phyloP scores from a whole-genome alignment of 441 rosid species.

The Pelargonium exstipulatum region DNA sequence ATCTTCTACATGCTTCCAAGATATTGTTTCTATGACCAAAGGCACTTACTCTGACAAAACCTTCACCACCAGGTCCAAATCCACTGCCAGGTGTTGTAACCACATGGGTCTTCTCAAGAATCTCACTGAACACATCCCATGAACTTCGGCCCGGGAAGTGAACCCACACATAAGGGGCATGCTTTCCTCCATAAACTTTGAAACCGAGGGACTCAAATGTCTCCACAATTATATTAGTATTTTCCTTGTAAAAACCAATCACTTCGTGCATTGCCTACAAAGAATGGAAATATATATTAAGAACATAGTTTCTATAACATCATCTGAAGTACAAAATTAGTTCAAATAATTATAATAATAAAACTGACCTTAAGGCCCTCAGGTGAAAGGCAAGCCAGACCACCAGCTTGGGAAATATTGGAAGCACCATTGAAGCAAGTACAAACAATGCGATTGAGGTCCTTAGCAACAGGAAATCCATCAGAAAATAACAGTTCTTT shows the following conservation, averaged over 20 bases:
- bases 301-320: neutral
- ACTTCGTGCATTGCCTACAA: slow-evolving; percentile 78
- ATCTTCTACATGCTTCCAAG: slow-evolving; percentile 90
- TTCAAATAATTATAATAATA: no score
- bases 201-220: slow-evolving; percentile 81
- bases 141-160: slow-evolving; percentile 93
- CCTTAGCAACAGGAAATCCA: slow-evolving; percentile 86
- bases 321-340: neutral
- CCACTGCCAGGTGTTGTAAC: slow-evolving; percentile 96
- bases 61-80: slow-evolving; percentile 96
- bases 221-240: slow-evolving; percentile 65
- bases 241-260: slow-evolving; percentile 89
- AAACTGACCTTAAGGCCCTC: slow-evolving; percentile 72
- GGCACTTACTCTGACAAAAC: slow-evolving; percentile 83
- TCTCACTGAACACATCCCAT: slow-evolving; percentile 92
- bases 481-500: slow-evolving; percentile 79
- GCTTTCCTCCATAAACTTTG: slow-evolving; percentile 71
- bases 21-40: slow-evolving; percentile 88
- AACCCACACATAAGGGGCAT: slow-evolving; percentile 93
- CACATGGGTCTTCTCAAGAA: slow-evolving; percentile 85
- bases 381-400: slow-evolving; percentile 81
- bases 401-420: slow-evolving; percentile 89
- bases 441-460: slow-evolving; percentile 78
- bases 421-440: slow-evolving; percentile 97
- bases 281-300: slow-evolving; percentile 11